Conservation (phyloP, 139 green algal genomes). For the Ulvella scutata region DNA sequence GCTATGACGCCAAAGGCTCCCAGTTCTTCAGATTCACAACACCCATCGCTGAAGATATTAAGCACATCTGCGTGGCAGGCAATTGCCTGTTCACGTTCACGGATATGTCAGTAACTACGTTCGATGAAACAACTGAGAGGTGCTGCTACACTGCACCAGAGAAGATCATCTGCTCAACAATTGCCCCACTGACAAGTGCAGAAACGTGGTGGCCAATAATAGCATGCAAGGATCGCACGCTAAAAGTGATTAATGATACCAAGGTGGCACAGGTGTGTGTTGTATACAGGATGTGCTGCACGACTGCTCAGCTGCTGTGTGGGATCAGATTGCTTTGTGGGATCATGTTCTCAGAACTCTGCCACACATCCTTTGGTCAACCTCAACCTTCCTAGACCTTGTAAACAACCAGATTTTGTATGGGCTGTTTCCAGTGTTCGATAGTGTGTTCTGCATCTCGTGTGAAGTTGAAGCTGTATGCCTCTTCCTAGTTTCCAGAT, state of each 20-base stretch:
- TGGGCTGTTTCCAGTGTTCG: no score
- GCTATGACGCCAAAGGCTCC: not conserved
- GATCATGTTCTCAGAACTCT: no score
- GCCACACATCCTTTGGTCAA: no score
- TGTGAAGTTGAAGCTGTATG: no score
- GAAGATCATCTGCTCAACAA: not conserved
- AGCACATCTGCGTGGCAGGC: not conserved
- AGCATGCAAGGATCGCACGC: not conserved
- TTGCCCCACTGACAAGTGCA: not conserved
- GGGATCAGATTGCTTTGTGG: no score
- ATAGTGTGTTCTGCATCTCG: no score
- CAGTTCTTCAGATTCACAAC: slow-evolving; percentile 4
- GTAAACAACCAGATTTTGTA: no score
- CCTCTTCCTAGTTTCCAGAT: no score
- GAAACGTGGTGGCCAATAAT: not conserved
- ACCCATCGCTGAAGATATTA: not conserved
- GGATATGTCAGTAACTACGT: not conserved
- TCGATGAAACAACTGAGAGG: not conserved
- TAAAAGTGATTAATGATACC: not conserved
- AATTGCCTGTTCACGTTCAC: not conserved
- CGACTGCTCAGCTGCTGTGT: no score
- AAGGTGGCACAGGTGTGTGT: not conserved
- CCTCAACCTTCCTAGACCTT: no score
- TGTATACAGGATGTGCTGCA: no score
- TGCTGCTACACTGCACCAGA: not conserved